Percentiles rank a stretch among this genome's conserved stretches.
Conservation (phyloP, 2,329 filamentous ascomycete species). For the Neoscytalidium dimidiatum region DNA sequence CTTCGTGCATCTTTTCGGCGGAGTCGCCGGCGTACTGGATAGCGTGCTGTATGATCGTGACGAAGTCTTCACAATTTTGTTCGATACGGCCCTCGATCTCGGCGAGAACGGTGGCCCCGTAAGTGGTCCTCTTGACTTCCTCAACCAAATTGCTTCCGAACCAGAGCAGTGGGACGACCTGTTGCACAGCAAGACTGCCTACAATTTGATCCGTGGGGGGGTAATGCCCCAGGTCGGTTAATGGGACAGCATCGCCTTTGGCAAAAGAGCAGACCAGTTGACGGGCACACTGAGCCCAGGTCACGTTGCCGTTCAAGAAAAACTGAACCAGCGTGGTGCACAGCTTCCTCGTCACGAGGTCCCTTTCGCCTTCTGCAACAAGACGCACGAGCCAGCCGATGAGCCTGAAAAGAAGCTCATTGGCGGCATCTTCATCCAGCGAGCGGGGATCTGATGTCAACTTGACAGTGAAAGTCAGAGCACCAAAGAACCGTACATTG, state of each 20-base stretch:
- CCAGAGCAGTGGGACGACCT: conserved; percentile 63
- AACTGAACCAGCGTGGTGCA: conserved; percentile 76
- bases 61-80: conserved; percentile 10
- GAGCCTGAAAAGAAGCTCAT: conserved; percentile 47
- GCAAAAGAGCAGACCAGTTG: conserved; percentile 65
- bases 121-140: conserved; percentile 47
- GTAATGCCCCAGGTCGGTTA: conserved; percentile 51
- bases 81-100: conserved; percentile 10
- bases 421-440: conserved; percentile 36
- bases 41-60: neutral
- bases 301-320: conserved; percentile 68
- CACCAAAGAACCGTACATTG: conserved; percentile 87
- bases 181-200: conserved; percentile 49
- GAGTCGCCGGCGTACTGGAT: neutral
- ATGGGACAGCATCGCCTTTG: conserved; percentile 47
- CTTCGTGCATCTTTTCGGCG: conserved; percentile 7
- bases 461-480: conserved; percentile 90
- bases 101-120: neutral
- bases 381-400: conserved; percentile 60
- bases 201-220: conserved; percentile 49
- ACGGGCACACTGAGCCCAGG: conserved; percentile 67
- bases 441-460: conserved; percentile 58
- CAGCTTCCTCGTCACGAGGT: conserved; percentile 70
- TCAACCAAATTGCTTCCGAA: conserved; percentile 66
- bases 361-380: conserved; percentile 10